Evolutionary conservation across 208 protist genomes (phyloP).

Genomic region (Trypanosoma avium): DNA sequence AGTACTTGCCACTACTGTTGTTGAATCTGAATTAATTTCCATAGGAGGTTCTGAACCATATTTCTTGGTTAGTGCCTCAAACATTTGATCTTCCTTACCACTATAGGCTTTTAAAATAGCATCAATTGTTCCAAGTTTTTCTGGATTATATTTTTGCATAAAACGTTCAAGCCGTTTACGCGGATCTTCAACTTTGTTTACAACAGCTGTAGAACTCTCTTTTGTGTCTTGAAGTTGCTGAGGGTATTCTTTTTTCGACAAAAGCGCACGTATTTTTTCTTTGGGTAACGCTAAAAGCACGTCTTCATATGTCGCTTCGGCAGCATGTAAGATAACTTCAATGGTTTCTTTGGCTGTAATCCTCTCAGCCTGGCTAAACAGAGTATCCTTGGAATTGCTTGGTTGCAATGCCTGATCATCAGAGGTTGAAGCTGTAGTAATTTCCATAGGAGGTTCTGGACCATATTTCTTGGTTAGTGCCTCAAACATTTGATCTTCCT

Average conservation of each 20-base stretch:
- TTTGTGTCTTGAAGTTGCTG: background rate
- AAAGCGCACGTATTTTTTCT: background rate
- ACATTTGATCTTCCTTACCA: conserved; percentile 62
- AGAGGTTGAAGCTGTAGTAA: background rate
- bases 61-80: conserved; percentile 68
- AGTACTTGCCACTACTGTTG: background rate
- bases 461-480: conserved; percentile 78
- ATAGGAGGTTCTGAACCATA: conserved; percentile 64
- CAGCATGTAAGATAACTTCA: background rate
- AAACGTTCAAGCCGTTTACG: conserved; percentile 18
- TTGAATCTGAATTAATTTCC: background rate
- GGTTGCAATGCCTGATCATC: no score
- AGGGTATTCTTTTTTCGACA: conserved; percentile 5
- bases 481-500: conserved; percentile 64
- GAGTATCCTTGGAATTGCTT: no score
- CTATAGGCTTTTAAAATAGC: conserved; percentile 34
- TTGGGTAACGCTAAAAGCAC: background rate
- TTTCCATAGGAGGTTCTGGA: conserved; percentile 41
- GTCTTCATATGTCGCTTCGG: background rate
- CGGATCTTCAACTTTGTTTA: background rate
- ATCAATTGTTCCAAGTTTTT: conserved; percentile 19
- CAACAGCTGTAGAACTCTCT: background rate
- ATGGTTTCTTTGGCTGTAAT: background rate
- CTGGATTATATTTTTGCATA: conserved; percentile 29
- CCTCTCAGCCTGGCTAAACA: no score